Evolutionary conservation across 257 asterid species (phyloP).

Genomic region (Solanum sejunctum): DNA sequence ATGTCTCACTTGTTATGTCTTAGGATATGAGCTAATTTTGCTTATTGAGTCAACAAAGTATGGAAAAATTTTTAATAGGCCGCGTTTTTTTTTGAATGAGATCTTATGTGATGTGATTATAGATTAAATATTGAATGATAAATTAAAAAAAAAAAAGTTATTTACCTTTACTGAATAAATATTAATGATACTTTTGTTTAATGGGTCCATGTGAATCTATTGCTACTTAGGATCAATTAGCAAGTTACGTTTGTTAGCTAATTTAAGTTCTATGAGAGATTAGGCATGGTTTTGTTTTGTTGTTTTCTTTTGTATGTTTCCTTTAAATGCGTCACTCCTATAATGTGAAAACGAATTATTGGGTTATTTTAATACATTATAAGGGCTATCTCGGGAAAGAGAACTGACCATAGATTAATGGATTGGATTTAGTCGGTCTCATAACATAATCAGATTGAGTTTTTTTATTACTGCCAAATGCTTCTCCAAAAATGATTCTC

Average conservation of each 20-base stretch:
- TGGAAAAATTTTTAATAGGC: too few relatives aligned
- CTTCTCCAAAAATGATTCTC: not conserved
- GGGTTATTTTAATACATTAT: not conserved
- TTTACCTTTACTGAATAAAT: not conserved
- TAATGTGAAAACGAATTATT: not conserved
- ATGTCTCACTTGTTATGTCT: not conserved
- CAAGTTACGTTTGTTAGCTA: not conserved
- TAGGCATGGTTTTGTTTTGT: not conserved
- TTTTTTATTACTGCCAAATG: not conserved
- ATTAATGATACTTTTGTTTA: not conserved
- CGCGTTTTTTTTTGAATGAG: too few relatives aligned
- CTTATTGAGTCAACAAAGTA: not conserved
- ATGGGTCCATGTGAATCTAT: not conserved
- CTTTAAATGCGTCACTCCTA: not conserved
- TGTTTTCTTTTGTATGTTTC: not conserved
- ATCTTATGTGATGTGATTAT: too few relatives aligned
- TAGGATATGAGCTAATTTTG: not conserved
- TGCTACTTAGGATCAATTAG: not conserved
- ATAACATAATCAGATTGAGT: not conserved
- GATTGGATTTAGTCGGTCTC: not conserved
- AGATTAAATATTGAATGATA: too few relatives aligned
- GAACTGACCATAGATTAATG: not conserved
- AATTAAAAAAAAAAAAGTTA: too few relatives aligned
- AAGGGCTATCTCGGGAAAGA: not conserved
- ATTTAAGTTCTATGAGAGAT: not conserved